Conservation (phyloP, 495 filamentous ascomycete species). For the Daldinia concentrica region DNA sequence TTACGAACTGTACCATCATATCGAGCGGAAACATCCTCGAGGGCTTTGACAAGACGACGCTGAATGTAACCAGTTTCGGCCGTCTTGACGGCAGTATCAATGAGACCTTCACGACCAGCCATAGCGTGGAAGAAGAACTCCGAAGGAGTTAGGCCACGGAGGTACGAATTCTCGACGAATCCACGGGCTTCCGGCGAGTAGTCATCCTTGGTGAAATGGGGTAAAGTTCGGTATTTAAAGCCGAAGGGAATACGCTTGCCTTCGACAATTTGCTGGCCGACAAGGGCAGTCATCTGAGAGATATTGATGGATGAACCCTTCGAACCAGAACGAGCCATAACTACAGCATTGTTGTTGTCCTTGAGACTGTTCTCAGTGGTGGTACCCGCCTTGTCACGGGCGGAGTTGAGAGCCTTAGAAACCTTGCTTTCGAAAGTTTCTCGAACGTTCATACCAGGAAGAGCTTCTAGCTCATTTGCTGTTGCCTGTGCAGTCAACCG, state of each 20-base stretch:
- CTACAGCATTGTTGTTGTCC: constrained; percentile 92
- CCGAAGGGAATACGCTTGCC: constrained; percentile 99
- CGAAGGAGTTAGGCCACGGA: constrained; percentile 91
- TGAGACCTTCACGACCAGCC: constrained; percentile 99
- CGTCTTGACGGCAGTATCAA: constrained; percentile 99
- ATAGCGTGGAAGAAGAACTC: constrained; percentile 99
- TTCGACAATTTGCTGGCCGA: constrained; percentile 97
- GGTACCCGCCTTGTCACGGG: constrained; percentile 96
- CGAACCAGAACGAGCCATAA: constrained; percentile 94
- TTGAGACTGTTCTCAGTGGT: constrained; percentile 89
- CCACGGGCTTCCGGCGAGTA: constrained; percentile 96
- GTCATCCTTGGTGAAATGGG: constrained; percentile 99
- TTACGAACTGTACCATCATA: constrained; percentile 98
- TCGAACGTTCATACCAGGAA: constrained; percentile 97
- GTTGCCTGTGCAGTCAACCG: constrained; percentile 78
- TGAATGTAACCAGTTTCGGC: constrained; percentile 99
- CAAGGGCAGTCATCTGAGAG: constrained; percentile 97
- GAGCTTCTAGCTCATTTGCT: constrained; percentile 82
- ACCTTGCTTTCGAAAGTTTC: constrained; percentile 98
- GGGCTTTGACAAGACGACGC: constrained; percentile 94
- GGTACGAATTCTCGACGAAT: constrained; percentile 99
- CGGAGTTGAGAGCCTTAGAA: constrained; percentile 89
- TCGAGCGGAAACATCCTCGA: constrained; percentile 97
- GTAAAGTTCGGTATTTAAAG: constrained; percentile 97
- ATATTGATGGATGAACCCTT: constrained; percentile 99